Evolutionary conservation across 176 grass and related monocot genomes (phyloP).

Genomic region (Cenchrus americanus): DNA sequence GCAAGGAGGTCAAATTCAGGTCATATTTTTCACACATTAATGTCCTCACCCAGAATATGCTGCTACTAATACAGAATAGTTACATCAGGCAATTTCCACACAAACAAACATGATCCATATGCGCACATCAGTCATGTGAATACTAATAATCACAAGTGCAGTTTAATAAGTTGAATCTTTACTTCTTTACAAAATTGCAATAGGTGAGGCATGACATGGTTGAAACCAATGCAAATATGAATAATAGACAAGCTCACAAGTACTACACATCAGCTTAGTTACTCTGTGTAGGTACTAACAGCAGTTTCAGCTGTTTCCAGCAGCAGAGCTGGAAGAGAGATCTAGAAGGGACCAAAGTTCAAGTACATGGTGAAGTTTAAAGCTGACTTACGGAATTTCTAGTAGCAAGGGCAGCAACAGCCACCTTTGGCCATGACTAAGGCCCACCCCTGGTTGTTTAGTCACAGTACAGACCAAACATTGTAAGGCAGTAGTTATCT

Average conservation of each 20-base stretch:
- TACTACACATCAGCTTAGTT: background rate
- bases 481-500: background rate
- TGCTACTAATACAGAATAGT: background rate
- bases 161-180: background rate
- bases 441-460: background rate
- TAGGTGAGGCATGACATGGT: background rate
- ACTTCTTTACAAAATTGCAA: background rate
- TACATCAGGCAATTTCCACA: background rate
- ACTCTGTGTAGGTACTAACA: background rate
- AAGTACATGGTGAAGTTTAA: background rate
- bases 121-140: background rate
- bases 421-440: background rate
- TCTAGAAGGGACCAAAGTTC: background rate
- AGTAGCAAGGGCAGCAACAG: background rate
- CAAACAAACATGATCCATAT: background rate
- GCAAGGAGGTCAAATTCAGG: background rate
- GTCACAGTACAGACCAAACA: background rate
- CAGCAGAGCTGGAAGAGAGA: background rate
- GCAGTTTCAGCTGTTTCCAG: conserved; percentile 11
- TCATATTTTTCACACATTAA: conserved; percentile 17
- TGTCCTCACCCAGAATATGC: background rate
- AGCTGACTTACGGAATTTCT: background rate
- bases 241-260: background rate
- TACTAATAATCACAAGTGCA: background rate
- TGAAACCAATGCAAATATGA: background rate